phyloP scores from a whole-genome alignment of 495 filamentous ascomycete species.

The Friedmanniomyces endolithicus region DNA sequence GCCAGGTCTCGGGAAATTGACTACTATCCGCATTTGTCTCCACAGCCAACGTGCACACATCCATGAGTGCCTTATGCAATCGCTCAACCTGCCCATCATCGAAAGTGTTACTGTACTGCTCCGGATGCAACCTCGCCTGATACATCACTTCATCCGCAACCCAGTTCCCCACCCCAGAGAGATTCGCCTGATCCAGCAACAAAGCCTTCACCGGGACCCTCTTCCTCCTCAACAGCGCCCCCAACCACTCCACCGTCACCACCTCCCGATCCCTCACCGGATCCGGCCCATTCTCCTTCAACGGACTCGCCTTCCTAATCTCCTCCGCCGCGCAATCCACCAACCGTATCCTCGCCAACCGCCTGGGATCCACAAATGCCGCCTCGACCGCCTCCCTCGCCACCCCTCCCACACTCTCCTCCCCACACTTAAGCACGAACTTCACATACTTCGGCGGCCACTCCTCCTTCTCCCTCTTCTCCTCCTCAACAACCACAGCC shows the following conservation, averaged over 20 bases:
- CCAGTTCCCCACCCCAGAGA: conserved; percentile 95
- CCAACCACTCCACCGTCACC: conserved; percentile 59
- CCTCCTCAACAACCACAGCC: conserved; percentile 37
- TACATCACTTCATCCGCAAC: conserved; percentile 91
- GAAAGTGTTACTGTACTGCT: conserved; percentile 81
- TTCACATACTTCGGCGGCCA: conserved; percentile 94
- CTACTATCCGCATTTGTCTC: conserved; percentile 68
- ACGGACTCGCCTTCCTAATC: conserved; percentile 63
- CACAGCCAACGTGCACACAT: conserved; percentile 67
- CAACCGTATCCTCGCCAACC: conserved; percentile 65
- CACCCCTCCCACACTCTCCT: conserved; percentile 31
- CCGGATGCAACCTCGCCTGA: conserved; percentile 76
- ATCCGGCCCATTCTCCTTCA: conserved; percentile 87
- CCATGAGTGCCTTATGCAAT: conserved; percentile 60
- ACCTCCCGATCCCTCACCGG: conserved; percentile 70
- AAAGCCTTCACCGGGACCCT: conserved; percentile 77
- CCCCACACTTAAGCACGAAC: conserved; percentile 58
- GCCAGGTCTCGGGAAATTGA: conserved; percentile 78
- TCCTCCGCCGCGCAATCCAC: conserved; percentile 64
- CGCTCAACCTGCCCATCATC: conserved; percentile 53
- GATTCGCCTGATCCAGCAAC: conserved; percentile 74
- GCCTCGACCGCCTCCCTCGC: conserved; percentile 28
- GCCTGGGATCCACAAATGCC: conserved; percentile 71
- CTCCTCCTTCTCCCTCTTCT: conserved; percentile 25
- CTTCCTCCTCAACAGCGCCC: conserved; percentile 53